Evolutionary conservation across 2,329 filamentous ascomycete species (phyloP), one percentile per base, ranked within the genome.

Genomic region (Gyromitra esculenta): DNA sequence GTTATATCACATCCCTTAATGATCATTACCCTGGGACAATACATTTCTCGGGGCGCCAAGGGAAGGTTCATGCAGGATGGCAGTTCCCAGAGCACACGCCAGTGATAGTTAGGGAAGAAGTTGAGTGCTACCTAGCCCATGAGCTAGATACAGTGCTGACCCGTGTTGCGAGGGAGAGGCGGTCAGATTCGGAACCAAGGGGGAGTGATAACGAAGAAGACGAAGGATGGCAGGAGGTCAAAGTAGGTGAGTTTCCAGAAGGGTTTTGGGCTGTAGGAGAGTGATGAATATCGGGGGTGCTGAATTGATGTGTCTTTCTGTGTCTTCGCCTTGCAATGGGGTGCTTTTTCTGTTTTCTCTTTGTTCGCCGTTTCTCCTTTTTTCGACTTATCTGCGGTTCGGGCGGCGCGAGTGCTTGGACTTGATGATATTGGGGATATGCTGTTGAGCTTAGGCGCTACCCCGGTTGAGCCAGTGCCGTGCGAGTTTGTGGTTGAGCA

Each of bases 61-160:
- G 66, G 4, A 69, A 59, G 54, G 41, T 69, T n/a, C 39, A 60
- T 39, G 7, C 66, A 11, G 66, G 54, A 18, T 69, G 66, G 39
- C 37, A 25, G 11, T 62, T 62, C 39, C 59, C 37, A 3, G 35
- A 39, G 37, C 8, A 31, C 37, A 62, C 59, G 37, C 37, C 59
- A 8, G 37, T 15, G 37, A 7, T 3, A 1, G 37, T 62, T 3
- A 21, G 39, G 39, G 39, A 31, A 18, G 9, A 8, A 1, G 39
- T 60, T n/a, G 66, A 50, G 41, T 18, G 7, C 11, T 45, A 8
- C 21, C 25, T 69, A 6, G 15, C 35, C 0, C 52, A 69, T 60
- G 66, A 69, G 39, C 21, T 69, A 15, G 54, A 69, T 18, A 21
- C 15, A 15, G 54, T 69, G 13, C 13, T 60, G 21, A 50, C 18